Conservation (phyloP, 1,284 basidiomycete species). For the Meripilus lineatus region DNA sequence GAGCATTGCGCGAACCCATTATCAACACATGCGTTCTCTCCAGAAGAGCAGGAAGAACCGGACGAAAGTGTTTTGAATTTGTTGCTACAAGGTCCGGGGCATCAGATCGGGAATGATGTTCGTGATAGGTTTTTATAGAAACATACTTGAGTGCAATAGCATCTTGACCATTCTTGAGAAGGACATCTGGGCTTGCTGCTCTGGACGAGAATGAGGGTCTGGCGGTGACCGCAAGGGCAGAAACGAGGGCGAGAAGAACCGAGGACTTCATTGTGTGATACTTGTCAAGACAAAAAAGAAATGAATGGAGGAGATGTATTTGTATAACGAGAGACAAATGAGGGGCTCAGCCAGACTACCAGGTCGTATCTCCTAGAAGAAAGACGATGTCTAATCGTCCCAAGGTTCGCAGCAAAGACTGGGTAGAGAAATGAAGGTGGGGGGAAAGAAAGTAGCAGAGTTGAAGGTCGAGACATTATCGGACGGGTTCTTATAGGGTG, state of each 20-base stretch:
- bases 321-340: background rate
- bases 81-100: conserved; percentile 38
- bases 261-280: conserved; percentile 25
- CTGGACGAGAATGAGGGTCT: conserved; percentile 33
- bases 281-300: no score
- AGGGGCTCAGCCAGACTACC: conserved; percentile 9
- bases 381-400: conserved; percentile 19
- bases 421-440: conserved; percentile 12
- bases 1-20: conserved; percentile 35
- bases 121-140: conserved; percentile 1
- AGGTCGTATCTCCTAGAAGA: conserved; percentile 13
- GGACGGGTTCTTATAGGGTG: no score
- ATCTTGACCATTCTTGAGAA: conserved; percentile 45
- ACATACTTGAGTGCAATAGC: conserved; percentile 50
- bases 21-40: conserved; percentile 30
- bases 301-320: conserved; percentile 1
- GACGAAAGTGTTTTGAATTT: conserved; percentile 36
- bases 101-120: background rate
- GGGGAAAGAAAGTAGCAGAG: conserved; percentile 10
- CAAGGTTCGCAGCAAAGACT: conserved; percentile 5
- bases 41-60: conserved; percentile 35
- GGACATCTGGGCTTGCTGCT: conserved; percentile 27
- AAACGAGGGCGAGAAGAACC: conserved; percentile 30
- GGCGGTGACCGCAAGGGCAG: conserved; percentile 30
- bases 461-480: no score